Conservation (phyloP, 306 rosid species). For the Fagus sylvatica region DNA sequence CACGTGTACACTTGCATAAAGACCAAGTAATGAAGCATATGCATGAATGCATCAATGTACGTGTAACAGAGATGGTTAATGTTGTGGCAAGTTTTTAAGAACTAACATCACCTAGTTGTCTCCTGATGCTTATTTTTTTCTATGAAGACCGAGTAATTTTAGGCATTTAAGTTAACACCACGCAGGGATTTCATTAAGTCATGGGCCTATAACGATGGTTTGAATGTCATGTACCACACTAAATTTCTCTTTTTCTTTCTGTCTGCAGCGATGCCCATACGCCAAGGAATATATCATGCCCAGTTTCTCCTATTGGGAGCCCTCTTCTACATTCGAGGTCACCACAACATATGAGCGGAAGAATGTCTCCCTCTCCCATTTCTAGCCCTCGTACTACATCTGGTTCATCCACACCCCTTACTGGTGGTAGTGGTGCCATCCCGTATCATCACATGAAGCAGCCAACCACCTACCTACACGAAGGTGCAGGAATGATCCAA, state of each 20-base stretch:
- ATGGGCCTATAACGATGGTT: neutral
- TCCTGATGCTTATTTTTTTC: neutral
- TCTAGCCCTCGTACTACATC: constrained; percentile 93
- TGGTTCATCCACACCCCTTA: constrained; percentile 90
- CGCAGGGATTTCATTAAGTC: neutral
- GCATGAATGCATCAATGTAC: neutral
- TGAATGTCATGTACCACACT: constrained; percentile 27
- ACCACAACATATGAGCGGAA: constrained; percentile 79
- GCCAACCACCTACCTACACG: constrained; percentile 39
- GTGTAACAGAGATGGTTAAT: neutral
- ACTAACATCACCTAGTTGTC: constrained; percentile 1
- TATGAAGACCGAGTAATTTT: neutral
- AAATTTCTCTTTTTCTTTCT: constrained; percentile 38
- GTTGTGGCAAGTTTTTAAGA: neutral
- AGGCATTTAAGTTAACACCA: neutral
- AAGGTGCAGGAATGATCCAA: constrained; percentile 42
- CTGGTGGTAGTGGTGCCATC: constrained; percentile 75
- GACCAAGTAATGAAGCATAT: neutral
- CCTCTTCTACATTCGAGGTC: constrained; percentile 91
- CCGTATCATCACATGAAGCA: constrained; percentile 61
- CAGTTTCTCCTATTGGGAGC: constrained; percentile 96
- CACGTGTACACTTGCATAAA: constrained; percentile 3
- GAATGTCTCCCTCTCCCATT: constrained; percentile 93
- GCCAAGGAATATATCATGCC: constrained; percentile 86
- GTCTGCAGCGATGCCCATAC: constrained; percentile 76